These are phyloP conservation scores for Flaveria robusta DNA, from an alignment of 129 eudicot genomes.

Conservation along the genomic window DNA sequence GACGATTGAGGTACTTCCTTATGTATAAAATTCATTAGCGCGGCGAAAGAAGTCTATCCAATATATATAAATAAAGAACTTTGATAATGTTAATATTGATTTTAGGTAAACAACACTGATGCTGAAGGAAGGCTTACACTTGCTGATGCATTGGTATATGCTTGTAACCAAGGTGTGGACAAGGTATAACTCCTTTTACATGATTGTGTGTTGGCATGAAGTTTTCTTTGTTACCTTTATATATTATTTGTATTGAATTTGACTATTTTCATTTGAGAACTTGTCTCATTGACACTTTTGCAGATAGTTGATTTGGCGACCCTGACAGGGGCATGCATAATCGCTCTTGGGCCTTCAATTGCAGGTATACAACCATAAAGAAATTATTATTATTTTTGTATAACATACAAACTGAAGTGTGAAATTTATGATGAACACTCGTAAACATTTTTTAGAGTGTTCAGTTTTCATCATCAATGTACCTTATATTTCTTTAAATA, in stretches of 20 bases:
- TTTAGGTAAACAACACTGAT: slow-evolving; percentile 96
- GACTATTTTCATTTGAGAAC: not conserved
- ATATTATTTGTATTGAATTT: not conserved
- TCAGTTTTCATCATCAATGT: not conserved
- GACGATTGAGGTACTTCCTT: slow-evolving; percentile 79
- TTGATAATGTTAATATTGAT: slow-evolving; percentile 5
- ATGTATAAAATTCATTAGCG: not conserved
- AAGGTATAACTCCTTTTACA: slow-evolving; percentile 55
- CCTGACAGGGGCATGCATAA: slow-evolving; percentile 86
- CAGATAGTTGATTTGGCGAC: slow-evolving; percentile 98
- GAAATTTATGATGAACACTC: too few species aligned
- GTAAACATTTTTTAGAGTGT: too few species aligned
- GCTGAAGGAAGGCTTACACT: slow-evolving; percentile 99
- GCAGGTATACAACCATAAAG: slow-evolving; percentile 54
- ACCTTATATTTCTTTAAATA: not conserved
- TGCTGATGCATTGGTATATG: slow-evolving; percentile 98
- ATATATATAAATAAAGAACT: slow-evolving; percentile 7
- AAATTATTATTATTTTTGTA: not conserved
- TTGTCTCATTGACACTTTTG: slow-evolving; percentile 22
- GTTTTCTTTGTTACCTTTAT: not conserved
- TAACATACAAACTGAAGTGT: not conserved
- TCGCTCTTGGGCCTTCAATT: slow-evolving; percentile 95
- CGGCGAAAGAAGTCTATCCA: not conserved
- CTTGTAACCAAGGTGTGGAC: slow-evolving; percentile 96
- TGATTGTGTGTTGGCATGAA: not conserved